phyloP scores from a whole-genome alignment of 2,329 filamentous ascomycete genomes.

The Colletotrichum paranaense region DNA sequence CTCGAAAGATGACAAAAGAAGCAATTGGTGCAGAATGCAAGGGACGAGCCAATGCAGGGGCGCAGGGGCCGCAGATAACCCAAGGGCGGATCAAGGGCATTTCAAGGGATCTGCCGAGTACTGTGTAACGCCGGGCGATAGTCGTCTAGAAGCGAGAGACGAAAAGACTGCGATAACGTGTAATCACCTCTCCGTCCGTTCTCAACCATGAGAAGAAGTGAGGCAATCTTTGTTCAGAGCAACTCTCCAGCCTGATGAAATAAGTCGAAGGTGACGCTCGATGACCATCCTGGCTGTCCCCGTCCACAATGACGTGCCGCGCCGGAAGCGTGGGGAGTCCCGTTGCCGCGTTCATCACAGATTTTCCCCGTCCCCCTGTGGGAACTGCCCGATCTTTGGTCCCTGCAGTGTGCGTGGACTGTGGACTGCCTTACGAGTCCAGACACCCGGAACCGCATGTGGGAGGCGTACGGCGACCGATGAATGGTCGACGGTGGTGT shows the following conservation, averaged over 20 bases:
- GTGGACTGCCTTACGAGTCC: slow-evolving; percentile 1
- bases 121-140: not conserved
- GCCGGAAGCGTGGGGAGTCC: not conserved
- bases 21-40: slow-evolving; percentile 18
- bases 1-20: not conserved
- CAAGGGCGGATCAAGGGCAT: not conserved
- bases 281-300: not conserved
- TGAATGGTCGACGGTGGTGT: not conserved
- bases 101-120: not conserved
- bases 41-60: slow-evolving; percentile 19
- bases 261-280: not conserved
- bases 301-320: not conserved
- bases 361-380: not conserved
- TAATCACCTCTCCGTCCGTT: too few relatives aligned
- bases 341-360: not conserved
- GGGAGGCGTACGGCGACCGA: not conserved
- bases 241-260: not conserved
- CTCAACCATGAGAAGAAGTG: not conserved
- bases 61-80: not conserved
- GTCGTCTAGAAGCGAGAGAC: not conserved
- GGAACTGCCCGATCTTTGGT: not conserved
- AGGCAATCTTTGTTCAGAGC: not conserved
- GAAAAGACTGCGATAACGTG: not conserved
- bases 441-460: not conserved
- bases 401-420: not conserved